phyloP scores from a whole-genome alignment of 2,329 filamentous ascomycete species.

The Cercospora sp. region DNA sequence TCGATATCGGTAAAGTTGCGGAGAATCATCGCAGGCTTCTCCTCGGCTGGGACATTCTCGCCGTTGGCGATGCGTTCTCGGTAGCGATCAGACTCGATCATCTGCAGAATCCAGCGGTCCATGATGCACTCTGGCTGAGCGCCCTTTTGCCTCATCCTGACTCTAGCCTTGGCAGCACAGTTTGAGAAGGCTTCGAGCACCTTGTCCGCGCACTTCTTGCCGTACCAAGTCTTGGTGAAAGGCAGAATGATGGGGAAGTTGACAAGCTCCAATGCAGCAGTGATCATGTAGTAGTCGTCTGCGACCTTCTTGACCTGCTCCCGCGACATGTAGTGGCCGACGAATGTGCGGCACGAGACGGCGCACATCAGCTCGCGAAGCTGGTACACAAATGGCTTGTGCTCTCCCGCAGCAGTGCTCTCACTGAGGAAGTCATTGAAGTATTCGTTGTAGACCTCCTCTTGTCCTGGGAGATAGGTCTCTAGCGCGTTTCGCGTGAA shows the following conservation, averaged over 20 bases:
- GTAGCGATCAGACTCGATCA: constrained; percentile 82
- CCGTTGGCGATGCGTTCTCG: constrained; percentile 75
- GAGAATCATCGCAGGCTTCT: constrained; percentile 80
- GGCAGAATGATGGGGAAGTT: constrained; percentile 97
- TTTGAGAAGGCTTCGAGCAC: constrained; percentile 85
- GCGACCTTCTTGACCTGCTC: constrained; percentile 90
- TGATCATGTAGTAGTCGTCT: constrained; percentile 96
- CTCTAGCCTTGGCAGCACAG: constrained; percentile 90
- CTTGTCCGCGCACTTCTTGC: constrained; percentile 93
- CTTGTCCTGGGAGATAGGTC: constrained; percentile 85
- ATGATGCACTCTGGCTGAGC: constrained; percentile 88
- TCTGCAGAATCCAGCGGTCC: constrained; percentile 88
- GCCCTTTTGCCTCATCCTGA: constrained; percentile 72
- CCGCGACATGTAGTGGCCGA: constrained; percentile 91
- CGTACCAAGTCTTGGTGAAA: constrained; percentile 94
- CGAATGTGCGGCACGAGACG: constrained; percentile 93
- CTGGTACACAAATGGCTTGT: constrained; percentile 81
- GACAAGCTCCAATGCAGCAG: constrained; percentile 90
- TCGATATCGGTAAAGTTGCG: constrained; percentile 91
- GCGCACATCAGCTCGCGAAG: constrained; percentile 96
- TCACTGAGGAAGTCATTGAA: constrained; percentile 76
- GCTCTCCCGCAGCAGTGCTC: constrained; percentile 69
- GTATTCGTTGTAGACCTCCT: constrained; percentile 86
- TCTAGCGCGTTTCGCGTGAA: constrained; percentile 91
- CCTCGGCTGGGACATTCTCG: constrained; percentile 62